Evolutionary conservation across 345 rosid genomes (phyloP).

Genomic region (Pugionium cornutum): DNA sequence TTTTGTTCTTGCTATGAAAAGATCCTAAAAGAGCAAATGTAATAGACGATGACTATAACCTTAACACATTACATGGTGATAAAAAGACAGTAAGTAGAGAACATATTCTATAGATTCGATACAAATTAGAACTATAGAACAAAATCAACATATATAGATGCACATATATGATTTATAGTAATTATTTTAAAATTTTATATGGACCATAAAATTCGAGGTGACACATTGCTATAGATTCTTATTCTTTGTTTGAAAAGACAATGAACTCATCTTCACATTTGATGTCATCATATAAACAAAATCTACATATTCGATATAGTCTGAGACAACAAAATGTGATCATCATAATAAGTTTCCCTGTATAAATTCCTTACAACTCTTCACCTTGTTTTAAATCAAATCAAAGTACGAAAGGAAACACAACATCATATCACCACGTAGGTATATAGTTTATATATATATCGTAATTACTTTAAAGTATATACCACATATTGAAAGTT

Average conservation of each 20-base stretch:
- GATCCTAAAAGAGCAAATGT: slow-evolving; percentile 8
- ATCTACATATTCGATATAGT: slow-evolving; percentile 21
- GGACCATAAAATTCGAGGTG: slow-evolving; percentile 35
- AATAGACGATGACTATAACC: slow-evolving; percentile 32
- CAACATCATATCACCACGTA: slow-evolving; percentile 5
- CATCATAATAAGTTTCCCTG: slow-evolving; percentile 1
- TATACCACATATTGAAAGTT: not conserved
- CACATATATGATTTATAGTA: slow-evolving; percentile 23
- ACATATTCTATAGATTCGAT: slow-evolving; percentile 21
- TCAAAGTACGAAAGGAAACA: slow-evolving; percentile 9
- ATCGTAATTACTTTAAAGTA: not conserved
- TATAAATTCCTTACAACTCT: slow-evolving; percentile 29
- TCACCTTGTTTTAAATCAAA: slow-evolving; percentile 4
- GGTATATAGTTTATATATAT: not conserved
- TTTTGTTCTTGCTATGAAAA: slow-evolving; percentile 1
- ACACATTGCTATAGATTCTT: slow-evolving; percentile 31
- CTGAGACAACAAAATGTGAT: slow-evolving; percentile 28
- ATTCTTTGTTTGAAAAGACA: slow-evolving; percentile 34
- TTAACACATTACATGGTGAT: slow-evolving; percentile 29
- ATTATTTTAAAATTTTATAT: slow-evolving; percentile 10
- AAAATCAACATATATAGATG: slow-evolving; percentile 16
- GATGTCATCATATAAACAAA: slow-evolving; percentile 41
- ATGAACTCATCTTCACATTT: slow-evolving; percentile 42
- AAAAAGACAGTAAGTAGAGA: slow-evolving; percentile 9
- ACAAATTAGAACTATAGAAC: slow-evolving; percentile 7